Percentiles rank a stretch among this genome's conserved stretches.
Conservation (phyloP, 257 asterid species). For the Ehretia macrophylla region DNA sequence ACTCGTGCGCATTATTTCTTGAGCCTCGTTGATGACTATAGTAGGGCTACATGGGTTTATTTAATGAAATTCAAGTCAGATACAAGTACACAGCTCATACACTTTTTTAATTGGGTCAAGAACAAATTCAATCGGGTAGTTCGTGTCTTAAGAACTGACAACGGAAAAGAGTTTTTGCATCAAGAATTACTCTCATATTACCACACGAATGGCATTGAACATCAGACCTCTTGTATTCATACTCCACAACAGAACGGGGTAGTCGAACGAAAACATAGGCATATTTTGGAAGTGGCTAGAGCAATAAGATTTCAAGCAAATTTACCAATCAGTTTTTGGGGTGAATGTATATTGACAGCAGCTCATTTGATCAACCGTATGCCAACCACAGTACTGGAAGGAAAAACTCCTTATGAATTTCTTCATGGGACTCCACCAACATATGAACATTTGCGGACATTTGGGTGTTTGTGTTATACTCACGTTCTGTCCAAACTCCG, state of each 20-base stretch:
- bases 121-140: too few relatives aligned
- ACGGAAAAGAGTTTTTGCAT: background rate
- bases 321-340: background rate
- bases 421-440: background rate
- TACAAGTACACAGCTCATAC: background rate
- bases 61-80: background rate
- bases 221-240: background rate
- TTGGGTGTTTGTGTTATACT: background rate
- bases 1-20: background rate
- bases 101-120: background rate
- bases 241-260: background rate
- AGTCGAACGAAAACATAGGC: background rate
- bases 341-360: background rate
- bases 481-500: background rate
- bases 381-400: background rate
- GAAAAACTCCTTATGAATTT: background rate
- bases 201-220: background rate
- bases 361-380: background rate
- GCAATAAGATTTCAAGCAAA: background rate
- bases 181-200: background rate
- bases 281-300: background rate
- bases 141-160: background rate
- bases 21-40: background rate
- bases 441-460: background rate
- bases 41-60: background rate